Evolutionary conservation across 495 filamentous ascomycete genomes (phyloP), one percentile per base, ranked within the genome.

Genomic region (Tuber umbilicatum): DNA sequence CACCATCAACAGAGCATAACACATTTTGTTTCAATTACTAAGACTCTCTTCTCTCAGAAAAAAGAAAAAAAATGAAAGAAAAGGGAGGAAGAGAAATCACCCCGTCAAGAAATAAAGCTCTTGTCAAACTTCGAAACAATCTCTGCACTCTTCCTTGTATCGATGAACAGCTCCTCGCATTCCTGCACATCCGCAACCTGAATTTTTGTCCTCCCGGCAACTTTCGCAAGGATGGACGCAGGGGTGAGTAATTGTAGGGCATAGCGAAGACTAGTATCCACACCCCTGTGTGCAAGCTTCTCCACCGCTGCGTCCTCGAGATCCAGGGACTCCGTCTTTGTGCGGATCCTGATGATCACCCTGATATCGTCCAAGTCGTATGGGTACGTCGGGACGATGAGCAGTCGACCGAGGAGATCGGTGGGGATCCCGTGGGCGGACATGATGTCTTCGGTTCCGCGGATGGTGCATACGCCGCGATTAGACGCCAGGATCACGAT

Each of bases 401-500:
- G 91, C 27, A 97, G 89, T 55, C 95, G 93, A 70, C 91, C 91
- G 41, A 98, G 88, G 75, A 98, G 91, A 82, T 99, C 95, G 12
- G 94, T 89, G 0, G 95, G 95, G 73, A 99, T 89, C 75, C 95
- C 95, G 83, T 99, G 95, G 9, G 95, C 93, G 67, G 93, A 93
- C 23, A 90, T 86, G 74, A 94, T 86, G 75, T 93, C 91, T 81
- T 93, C 89, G 41, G 92, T 92, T 77, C 93, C 93, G 71, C 92
- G 91, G 81, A 97, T 95, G 67, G 92, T 90, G 73, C 91, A 91
- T 86, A 93, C 90, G 74, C 95, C 95, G 75, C 95, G 91, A 85
- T 99, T 99, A 50, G 94, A 97, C 75, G 95, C 95, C 41, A 99
- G 91, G 75, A 98, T 96, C 75, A 99, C 95, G 78, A 97, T 96